Evolutionary conservation across 2,329 filamentous ascomycete species (phyloP).

Genomic region (Aspergillus felis): DNA sequence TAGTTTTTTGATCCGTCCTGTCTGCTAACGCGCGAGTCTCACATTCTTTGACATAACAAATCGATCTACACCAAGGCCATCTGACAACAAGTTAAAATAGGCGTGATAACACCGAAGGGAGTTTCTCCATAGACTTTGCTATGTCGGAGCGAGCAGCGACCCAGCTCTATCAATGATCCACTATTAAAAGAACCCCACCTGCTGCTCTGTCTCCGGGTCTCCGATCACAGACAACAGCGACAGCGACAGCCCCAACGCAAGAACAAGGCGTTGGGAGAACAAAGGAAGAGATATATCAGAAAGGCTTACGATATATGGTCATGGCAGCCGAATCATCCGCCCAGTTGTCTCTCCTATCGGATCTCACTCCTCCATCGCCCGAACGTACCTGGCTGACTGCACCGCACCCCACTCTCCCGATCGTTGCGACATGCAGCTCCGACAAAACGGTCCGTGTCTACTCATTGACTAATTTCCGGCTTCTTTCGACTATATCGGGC

Average conservation of each 20-base stretch:
- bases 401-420: slow-evolving; percentile 80
- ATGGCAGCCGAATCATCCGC: slow-evolving; percentile 3
- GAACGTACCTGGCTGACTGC: slow-evolving; percentile 78
- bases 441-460: slow-evolving; percentile 86
- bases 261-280: neutral
- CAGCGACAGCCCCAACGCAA: neutral
- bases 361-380: slow-evolving; percentile 50
- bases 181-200: neutral
- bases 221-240: neutral
- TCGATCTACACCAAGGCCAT: neutral
- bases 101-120: no score
- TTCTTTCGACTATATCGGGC: slow-evolving; percentile 74
- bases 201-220: neutral
- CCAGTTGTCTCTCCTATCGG: slow-evolving; percentile 44
- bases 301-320: neutral
- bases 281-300: neutral
- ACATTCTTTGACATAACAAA: neutral
- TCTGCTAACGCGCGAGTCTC: neutral
- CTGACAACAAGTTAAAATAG: neutral
- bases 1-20: neutral
- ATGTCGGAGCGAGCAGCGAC: neutral
- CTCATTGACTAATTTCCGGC: slow-evolving; percentile 74
- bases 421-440: slow-evolving; percentile 83
- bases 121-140: neutral
- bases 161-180: neutral